phyloP scores from a whole-genome alignment of 129 eudicot genomes.

The Lonicera japonica region DNA sequence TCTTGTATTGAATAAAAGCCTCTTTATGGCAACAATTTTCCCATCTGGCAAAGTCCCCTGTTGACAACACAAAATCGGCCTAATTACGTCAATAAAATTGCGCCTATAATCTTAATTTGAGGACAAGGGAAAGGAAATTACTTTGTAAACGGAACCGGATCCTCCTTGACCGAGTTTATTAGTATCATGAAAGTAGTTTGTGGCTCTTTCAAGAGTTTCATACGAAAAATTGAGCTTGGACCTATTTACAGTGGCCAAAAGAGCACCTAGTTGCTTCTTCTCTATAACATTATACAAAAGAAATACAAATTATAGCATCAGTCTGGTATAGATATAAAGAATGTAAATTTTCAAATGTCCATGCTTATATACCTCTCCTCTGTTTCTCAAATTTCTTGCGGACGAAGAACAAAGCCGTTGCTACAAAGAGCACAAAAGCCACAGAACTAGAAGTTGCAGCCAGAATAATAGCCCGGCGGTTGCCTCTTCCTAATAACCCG shows the following conservation, averaged over 20 bases:
- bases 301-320: background rate
- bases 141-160: conserved; percentile 47
- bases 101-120: background rate
- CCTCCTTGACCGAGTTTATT: conserved; percentile 56
- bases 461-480: conserved; percentile 15
- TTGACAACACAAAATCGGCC: background rate
- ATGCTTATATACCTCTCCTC: conserved; percentile 21
- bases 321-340: background rate
- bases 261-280: conserved; percentile 28
- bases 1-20: conserved; percentile 37
- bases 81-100: background rate
- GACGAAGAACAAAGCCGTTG: conserved; percentile 11
- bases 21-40: conserved; percentile 31
- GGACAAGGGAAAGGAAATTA: conserved; percentile 10
- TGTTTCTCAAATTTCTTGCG: conserved; percentile 16
- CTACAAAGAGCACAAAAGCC: conserved; percentile 20
- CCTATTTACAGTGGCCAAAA: conserved; percentile 17
- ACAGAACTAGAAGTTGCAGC: conserved; percentile 23
- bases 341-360: background rate
- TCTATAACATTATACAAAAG: conserved; percentile 14
- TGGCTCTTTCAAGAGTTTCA: conserved; percentile 50
- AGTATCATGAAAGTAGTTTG: conserved; percentile 24
- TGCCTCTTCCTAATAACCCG: conserved; percentile 12
- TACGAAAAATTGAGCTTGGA: conserved; percentile 33
- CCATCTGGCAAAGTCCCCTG: conserved; percentile 42